Evolutionary conservation across 805 yeast genomes (phyloP), one percentile per base, ranked within the genome.

Genomic region (Lipomyces spencermartinsiae): DNA sequence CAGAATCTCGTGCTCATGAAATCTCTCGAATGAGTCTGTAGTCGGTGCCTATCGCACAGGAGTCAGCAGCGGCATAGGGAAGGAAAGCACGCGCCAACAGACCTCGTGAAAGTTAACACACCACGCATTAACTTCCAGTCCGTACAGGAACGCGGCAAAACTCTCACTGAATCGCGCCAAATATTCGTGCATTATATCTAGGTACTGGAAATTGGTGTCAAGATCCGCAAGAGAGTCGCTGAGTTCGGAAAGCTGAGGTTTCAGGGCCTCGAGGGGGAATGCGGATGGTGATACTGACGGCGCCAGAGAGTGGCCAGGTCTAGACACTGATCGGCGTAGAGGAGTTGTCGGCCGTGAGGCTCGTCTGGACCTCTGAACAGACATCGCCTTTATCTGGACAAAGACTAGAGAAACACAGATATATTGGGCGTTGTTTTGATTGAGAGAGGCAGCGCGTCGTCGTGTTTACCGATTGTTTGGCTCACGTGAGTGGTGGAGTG

Each of bases 81-180:
- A 9, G 22, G 14, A 12, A 0, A 7, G 49, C 19, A 14, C 16
- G 6, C 49, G 22, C n/a, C 31, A 12, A 10, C 68, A 4, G 51
- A 69, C 73, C 67, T 78, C 79, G 9, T 72, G 72, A 73, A 91
- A 91, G 74, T 90, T 93, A 34, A 90, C 90, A 78, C 97, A 91
- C 89, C 95, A 92, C 69, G 96, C 93, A 74, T 93, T 92, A 78
- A 92, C 87, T 75, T 89, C 86, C 61, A 92, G 78, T 1, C 97
- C 97, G 74, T 90, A 91, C 62, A 92, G 76, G 64, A 92, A 87
- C 53, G 93, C 82, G 0, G 91, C 87, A 73, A 93, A 86, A 1
- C 92, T 85, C 77, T 92, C 97, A 75, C 92, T 92, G 77, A 93
- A 89, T 35, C 82, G 80, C 2, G 83, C 82, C 25, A 93, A 78